Evolutionary conservation across 2,329 filamentous ascomycete species (phyloP), one percentile per base, ranked within the genome.

Genomic region (Scedosporium apiospermum): DNA sequence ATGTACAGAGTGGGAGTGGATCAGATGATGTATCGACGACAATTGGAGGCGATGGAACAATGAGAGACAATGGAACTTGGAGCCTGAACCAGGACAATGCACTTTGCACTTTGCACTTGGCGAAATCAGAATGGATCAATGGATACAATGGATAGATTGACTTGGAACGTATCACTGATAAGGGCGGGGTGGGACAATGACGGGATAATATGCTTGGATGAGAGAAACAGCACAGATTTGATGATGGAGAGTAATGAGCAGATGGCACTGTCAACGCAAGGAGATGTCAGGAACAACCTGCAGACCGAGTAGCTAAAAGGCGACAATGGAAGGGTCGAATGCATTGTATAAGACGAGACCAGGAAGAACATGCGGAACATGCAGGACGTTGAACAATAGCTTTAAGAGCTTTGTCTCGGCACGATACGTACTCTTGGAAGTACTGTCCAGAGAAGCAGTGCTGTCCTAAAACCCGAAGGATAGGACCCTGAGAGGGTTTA

Each of bases 11-110:
- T 16, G 38, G 42, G 58, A 26, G 34, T 46, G 21, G 23, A 61
- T 61, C 59, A 61, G 59, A 61, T 61, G 42, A 61, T 61, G 44
- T 41, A 26, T 30, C 59, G 49, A 21, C 59, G 49, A 21, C n/a
- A 21, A 23, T 27, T 10, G 21, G 21, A n/a, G 7, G 21, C 34
- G 58, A 12, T 18, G 9, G 18, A 27, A 49, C 16, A 46, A 16
- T 46, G 44, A 23, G 44, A 49, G n/a, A 49, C n/a, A 49, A 49
- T 18, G 16, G n/a, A 46, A 14, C n/a, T 46, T 14, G 42, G 44
- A 21, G 18, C 44, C 14, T 49, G 44, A 21, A 49, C 10, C 34
- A 38, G 34, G 34, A 38, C 34, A 38, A 38, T 38, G 10, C 34
- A 38, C 34, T 12, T 38, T 38, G 10, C 34, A 38, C 34, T 12